Base-by-base conservation (phyloP, 495 filamentous ascomycete species). In the Podospora appendiculata region DNA sequence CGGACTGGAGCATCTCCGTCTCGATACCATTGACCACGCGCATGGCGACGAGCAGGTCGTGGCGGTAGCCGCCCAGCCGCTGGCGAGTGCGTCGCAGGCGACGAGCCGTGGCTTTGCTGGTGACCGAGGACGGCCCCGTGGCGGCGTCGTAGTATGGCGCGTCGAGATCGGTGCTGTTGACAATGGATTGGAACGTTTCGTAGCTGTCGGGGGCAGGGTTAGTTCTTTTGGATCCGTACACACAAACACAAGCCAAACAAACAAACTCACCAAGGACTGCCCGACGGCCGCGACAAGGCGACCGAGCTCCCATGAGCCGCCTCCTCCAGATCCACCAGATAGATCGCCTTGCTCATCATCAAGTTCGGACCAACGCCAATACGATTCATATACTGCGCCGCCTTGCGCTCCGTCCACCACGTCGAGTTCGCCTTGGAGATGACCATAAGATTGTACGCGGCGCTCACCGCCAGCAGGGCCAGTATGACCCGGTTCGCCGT, bases 11-110 rank as follows among this genome's bases (percentile, higher is more conserved):
- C 62, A 94, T 83, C 64, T 96, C 92, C 47, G 74, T 70, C 71
- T 98, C 93, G 9, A 97, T 81, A 41, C 78, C 84, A 64, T 97
- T 96, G 47, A 98, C 83, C 4, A 96, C 79, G 6, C 91, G 84
- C 70, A 97, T 79, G 13, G 90, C 90, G 6, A 98, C 90, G 1
- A 97, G 72, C 17, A 97, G 75, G 60, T 97, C 89, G 62, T 98
- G 89, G n/a, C 93, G 79, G 65, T 95, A 92, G 11, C 79, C 68
- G 9, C 86, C 93, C 2, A 98, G 80, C 35, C 84, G 78, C 68
- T 94, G 86, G 6, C 90, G 78, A 12, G 89, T 90, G 48, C 83
- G 79, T 32, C 85, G 78, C 33, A 96, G 75, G 2, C 89, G 82
- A 8, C 75, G 78, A 6, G 80, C 80, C 19, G 84, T 80, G 14